Evolutionary conservation across 1,284 basidiomycete species (phyloP), one percentile per base, ranked within the genome.

Genomic region (Peniophora sp.): DNA sequence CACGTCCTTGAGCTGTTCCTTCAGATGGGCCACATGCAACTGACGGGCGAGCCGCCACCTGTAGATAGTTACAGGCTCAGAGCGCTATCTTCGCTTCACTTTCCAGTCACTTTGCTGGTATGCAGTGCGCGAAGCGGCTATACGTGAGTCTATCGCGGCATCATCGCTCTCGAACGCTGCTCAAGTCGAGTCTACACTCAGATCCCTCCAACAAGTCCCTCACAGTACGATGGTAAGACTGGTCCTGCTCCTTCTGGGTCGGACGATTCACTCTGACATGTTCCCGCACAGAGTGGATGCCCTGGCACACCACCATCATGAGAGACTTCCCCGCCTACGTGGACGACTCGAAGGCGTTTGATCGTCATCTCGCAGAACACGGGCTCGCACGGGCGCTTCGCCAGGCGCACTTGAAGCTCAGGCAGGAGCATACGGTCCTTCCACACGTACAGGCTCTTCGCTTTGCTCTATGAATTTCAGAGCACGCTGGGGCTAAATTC

Each of bases 321-420:
- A 1, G 56, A 60, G 11, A 17, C 39, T n/a, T 41, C n/a, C n/a
- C n/a, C 15, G 51, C 57, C 2, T 54, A 59, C 24, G 55, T 62
- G 50, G 68, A 67, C 47, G 59, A 49, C 35, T 68, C 58, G 17
- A 51, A 47, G 23, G 54, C 58, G 8, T 67, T 67, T 47, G 52
- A 49, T 47, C 52, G 51, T 49, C 67, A 62, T 52, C 58, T 64
- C 50, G 56, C 52, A 43, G 45, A 54, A 23, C 56, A 52, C 17
- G 56, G 59, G 27, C 51, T 58, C 15, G 42, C 50, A 9, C 36
- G 51, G 6, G 46, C 49, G 12, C 50, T 63, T 22, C 50, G 52
- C 39, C 42, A 54, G 42, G 43, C 36, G 22, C 56, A 51, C 24
- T 57, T 68, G 3, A 52, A 57, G 39, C 36, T 56, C 20, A 52